A percentile compares a stretch with the other conserved stretches of the same genome.
Evolutionary conservation across 768 basidiomycete species (phyloP).

Genomic region (Dacryopinax spathularia): DNA sequence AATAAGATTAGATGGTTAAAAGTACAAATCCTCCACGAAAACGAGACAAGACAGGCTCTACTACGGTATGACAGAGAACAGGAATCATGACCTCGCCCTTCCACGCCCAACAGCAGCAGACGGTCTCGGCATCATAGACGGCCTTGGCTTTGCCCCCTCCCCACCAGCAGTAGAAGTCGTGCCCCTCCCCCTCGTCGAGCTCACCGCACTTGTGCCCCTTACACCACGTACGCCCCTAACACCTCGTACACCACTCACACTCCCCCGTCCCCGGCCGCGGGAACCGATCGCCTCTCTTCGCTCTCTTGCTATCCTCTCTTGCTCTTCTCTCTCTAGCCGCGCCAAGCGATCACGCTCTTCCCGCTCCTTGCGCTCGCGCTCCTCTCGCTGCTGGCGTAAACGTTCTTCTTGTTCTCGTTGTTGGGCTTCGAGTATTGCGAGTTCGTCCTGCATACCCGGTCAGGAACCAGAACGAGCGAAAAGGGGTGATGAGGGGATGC

Average conservation of each 20-base stretch:
- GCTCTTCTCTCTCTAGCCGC: neutral
- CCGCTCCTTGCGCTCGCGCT: slow-evolving; percentile 5
- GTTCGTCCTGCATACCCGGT: slow-evolving; percentile 7
- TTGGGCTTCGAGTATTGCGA: slow-evolving; percentile 4
- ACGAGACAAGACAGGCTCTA: neutral
- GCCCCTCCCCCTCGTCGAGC: neutral
- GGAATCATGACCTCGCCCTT: neutral
- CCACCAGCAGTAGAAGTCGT: neutral
- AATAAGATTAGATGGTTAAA: too few species aligned
- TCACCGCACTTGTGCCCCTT: neutral
- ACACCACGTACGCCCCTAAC: neutral
- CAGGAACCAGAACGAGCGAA: neutral
- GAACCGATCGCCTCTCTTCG: slow-evolving; percentile 5
- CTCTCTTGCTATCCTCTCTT: slow-evolving; percentile 9
- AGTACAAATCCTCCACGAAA: neutral
- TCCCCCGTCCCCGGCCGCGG: neutral
- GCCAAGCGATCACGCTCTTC: slow-evolving; percentile 9
- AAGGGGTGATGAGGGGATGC: neutral
- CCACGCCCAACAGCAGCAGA: neutral
- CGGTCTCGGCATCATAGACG: neutral
- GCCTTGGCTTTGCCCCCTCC: neutral
- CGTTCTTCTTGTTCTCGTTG: slow-evolving; percentile 1
- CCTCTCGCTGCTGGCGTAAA: neutral
- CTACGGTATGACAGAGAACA: neutral
- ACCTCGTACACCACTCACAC: neutral